Evolutionary conservation across 345 rosid genomes (phyloP).

Genomic region (Gossypium anomalum): DNA sequence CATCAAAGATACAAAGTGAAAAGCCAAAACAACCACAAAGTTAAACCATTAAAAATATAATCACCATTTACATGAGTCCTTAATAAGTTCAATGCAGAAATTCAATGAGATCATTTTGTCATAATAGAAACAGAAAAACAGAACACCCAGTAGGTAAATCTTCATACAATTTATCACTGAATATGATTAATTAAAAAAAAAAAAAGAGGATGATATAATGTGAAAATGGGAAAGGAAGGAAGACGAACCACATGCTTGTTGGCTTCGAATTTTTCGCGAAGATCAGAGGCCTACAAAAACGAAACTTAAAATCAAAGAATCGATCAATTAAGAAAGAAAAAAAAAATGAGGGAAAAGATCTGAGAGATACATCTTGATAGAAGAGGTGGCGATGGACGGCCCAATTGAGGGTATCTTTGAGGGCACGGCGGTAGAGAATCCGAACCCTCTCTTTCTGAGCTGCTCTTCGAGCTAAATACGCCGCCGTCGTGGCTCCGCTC

Average conservation of each 20-base stretch:
- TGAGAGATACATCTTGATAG: constrained; percentile 58
- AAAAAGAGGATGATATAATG: background rate
- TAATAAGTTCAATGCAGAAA: background rate
- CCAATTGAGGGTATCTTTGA: constrained; percentile 94
- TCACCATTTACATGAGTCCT: background rate
- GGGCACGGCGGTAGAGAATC: constrained; percentile 95
- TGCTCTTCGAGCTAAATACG: constrained; percentile 77
- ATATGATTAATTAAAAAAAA: too few species aligned
- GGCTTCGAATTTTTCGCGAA: constrained; percentile 81
- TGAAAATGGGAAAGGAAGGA: background rate
- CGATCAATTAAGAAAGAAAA: background rate
- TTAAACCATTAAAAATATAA: background rate
- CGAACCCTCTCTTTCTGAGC: constrained; percentile 89
- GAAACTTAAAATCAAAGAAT: background rate
- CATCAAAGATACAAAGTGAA: background rate
- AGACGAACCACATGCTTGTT: constrained; percentile 75
- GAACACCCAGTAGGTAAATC: too few species aligned
- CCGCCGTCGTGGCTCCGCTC: constrained; percentile 68
- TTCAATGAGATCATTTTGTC: background rate
- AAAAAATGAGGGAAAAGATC: background rate
- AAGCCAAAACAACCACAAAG: background rate
- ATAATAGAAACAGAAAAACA: background rate
- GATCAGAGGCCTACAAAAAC: constrained; percentile 53
- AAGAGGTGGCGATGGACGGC: constrained; percentile 97
- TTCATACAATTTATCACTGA: too few species aligned